Evolutionary conservation across 2,329 filamentous ascomycete genomes (phyloP).

Genomic region (Fusarium xylarioides): DNA sequence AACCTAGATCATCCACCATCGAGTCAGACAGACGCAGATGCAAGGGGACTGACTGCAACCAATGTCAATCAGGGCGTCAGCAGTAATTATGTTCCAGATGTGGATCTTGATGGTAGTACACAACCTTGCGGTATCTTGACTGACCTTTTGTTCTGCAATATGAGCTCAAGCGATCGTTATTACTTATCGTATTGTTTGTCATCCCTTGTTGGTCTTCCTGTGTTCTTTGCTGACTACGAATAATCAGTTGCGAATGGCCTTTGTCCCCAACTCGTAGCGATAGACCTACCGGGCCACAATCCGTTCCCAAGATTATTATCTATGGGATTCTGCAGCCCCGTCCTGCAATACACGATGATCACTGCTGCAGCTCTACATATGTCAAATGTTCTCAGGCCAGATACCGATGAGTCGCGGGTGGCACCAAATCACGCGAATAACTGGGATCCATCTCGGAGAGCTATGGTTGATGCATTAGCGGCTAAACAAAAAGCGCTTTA

Average conservation of each 20-base stretch:
- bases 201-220: too few relatives aligned
- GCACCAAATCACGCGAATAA: neutral
- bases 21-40: neutral
- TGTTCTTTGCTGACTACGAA: neutral
- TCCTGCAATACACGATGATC: neutral
- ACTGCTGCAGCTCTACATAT: conserved; percentile 7
- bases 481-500: neutral
- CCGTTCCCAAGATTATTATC: neutral
- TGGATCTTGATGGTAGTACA: neutral
- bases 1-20: rapidly evolving
- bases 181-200: conserved; percentile 9
- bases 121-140: neutral
- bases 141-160: neutral
- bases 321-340: neutral
- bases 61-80: neutral
- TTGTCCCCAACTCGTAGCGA: neutral
- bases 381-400: conserved; percentile 1
- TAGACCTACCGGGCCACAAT: conserved; percentile 3
- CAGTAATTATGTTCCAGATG: rapidly evolving
- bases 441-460: neutral
- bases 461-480: neutral
- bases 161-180: neutral
- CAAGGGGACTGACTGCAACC: neutral
- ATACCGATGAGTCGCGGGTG: neutral
- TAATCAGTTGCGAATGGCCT: neutral